These are phyloP conservation scores for Wickerhamomyces sp. DNA, from an alignment of 1,139 yeast genomes.

Conservation along the genomic window DNA sequence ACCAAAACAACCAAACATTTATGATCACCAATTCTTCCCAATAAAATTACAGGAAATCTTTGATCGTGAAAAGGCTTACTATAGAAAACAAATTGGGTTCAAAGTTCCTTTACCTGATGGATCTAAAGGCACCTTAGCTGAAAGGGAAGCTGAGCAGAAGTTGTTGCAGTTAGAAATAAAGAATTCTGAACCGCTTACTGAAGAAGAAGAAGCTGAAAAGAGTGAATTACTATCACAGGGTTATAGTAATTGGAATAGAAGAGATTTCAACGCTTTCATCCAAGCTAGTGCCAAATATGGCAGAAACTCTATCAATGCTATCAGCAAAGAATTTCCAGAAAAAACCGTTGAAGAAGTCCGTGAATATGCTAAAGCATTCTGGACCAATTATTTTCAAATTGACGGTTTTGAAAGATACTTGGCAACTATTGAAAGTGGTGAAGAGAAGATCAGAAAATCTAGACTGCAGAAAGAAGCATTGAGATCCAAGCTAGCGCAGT, in stretches of 20 bases:
- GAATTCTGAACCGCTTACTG: constrained; percentile 61
- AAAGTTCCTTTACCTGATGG: constrained; percentile 44
- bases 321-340: constrained; percentile 53
- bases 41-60: constrained; percentile 55
- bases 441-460: constrained; percentile 55
- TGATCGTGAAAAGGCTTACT: constrained; percentile 62
- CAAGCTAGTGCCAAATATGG: constrained; percentile 62
- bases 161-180: constrained; percentile 59
- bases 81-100: constrained; percentile 47
- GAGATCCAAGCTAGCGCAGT: constrained; percentile 57
- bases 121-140: constrained; percentile 30
- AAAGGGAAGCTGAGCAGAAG: constrained; percentile 49
- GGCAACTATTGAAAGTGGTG: constrained; percentile 70
- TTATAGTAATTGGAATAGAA: constrained; percentile 62
- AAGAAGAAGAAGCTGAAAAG: constrained; percentile 59
- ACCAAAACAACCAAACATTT: constrained; percentile 64
- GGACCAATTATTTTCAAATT: constrained; percentile 60
- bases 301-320: constrained; percentile 55
- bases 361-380: constrained; percentile 61
- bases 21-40: constrained; percentile 73
- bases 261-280: constrained; percentile 68
- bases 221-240: constrained; percentile 53
- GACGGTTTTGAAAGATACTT: constrained; percentile 71
- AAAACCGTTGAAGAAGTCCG: constrained; percentile 66
- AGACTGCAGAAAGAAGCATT: constrained; percentile 64